phyloP scores from a whole-genome alignment of 495 filamentous ascomycete genomes.

The Aspergillus sclerotioniger region DNA sequence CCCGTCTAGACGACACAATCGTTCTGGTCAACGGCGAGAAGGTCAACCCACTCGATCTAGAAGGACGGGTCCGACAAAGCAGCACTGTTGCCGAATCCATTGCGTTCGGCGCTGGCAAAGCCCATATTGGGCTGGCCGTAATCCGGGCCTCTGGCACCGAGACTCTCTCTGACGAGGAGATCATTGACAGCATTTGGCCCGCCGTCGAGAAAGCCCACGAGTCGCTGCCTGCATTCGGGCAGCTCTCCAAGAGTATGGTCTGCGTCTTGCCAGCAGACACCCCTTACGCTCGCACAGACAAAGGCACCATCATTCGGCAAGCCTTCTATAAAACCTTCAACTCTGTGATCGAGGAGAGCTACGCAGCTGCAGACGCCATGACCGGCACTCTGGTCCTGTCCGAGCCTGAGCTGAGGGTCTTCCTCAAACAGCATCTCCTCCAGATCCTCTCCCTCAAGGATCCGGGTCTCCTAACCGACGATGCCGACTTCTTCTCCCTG shows the following conservation, averaged over 20 bases:
- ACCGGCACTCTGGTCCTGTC: slow-evolving; percentile 20
- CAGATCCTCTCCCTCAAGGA: slow-evolving; percentile 11
- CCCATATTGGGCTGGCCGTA: slow-evolving; percentile 44
- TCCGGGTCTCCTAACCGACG: slow-evolving; percentile 14
- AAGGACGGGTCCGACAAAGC: slow-evolving; percentile 45
- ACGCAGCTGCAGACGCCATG: slow-evolving; percentile 32
- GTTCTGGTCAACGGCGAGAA: slow-evolving; percentile 67
- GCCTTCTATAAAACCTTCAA: slow-evolving; percentile 52
- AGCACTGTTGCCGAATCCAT: slow-evolving; percentile 36
- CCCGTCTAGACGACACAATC: slow-evolving; percentile 58
- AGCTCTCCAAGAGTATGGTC: slow-evolving; percentile 52
- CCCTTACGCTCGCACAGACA: slow-evolving; percentile 52
- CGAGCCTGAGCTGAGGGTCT: slow-evolving; percentile 25
- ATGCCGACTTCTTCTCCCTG: slow-evolving; percentile 51
- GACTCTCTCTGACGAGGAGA: slow-evolving; percentile 39
- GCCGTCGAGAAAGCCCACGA: slow-evolving; percentile 48
- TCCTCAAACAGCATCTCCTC: slow-evolving; percentile 21
- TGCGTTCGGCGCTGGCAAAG: slow-evolving; percentile 39
- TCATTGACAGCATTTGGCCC: slow-evolving; percentile 53
- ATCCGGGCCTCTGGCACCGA: slow-evolving; percentile 42
- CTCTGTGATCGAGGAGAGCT: slow-evolving; percentile 47
- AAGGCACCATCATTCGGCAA: slow-evolving; percentile 55
- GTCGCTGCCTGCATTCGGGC: slow-evolving; percentile 50
- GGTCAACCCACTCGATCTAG: slow-evolving; percentile 62
- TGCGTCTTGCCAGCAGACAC: slow-evolving; percentile 42